A percentile compares a stretch with the other conserved stretches of the same genome.
Evolutionary conservation across 2,329 filamentous ascomycete genomes (phyloP).

Genomic region (Fusarium chuoi): DNA sequence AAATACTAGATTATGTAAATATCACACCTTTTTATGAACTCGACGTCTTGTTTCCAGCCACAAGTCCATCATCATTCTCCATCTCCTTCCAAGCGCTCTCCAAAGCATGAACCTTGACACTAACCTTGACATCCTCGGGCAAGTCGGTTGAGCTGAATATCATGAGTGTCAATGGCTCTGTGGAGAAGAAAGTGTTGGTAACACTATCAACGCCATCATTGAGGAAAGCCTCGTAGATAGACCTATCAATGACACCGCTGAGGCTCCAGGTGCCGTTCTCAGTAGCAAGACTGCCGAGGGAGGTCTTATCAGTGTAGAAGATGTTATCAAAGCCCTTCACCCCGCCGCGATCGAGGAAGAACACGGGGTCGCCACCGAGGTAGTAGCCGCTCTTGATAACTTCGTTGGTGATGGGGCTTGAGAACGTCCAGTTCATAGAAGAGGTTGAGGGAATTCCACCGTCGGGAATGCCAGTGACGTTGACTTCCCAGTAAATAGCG

Average conservation of each 20-base stretch:
- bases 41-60: background rate
- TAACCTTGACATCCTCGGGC: constrained; percentile 33
- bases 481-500: constrained; percentile 65
- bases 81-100: constrained; percentile 42
- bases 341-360: constrained; percentile 46
- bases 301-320: constrained; percentile 49
- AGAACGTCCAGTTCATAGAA: constrained; percentile 45
- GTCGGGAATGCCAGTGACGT: constrained; percentile 55
- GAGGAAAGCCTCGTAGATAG: constrained; percentile 50
- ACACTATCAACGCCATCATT: constrained; percentile 48
- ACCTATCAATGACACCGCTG: constrained; percentile 50
- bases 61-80: constrained; percentile 1
- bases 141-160: constrained; percentile 32
- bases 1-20: no score
- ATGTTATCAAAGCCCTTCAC: constrained; percentile 44
- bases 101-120: constrained; percentile 38
- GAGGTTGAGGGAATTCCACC: constrained; percentile 30
- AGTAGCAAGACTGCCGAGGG: constrained; percentile 28
- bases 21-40: no score
- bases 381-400: constrained; percentile 42
- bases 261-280: constrained; percentile 41
- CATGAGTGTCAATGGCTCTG: constrained; percentile 42
- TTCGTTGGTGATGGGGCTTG: constrained; percentile 41
- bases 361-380: constrained; percentile 41
- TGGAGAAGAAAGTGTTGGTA: constrained; percentile 47